phyloP scores from a whole-genome alignment of 441 rosid genomes.

The Pelargonium cotyledonis region DNA sequence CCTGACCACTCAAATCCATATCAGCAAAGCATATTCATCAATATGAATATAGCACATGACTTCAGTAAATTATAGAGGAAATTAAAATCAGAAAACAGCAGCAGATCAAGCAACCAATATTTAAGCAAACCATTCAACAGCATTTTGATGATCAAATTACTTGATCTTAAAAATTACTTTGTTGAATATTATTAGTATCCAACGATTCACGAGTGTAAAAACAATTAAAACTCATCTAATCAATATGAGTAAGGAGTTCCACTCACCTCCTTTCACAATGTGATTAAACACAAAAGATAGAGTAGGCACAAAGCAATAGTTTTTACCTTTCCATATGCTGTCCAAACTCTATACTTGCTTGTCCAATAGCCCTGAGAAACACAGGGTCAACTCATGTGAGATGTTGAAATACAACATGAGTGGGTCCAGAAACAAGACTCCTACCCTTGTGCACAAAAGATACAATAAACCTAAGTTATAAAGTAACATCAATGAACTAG shows the following conservation, averaged over 20 bases:
- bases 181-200: background rate
- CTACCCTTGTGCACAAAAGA: background rate
- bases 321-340: background rate
- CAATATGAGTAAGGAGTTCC: background rate
- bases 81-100: background rate
- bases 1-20: no score
- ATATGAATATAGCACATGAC: no score
- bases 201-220: background rate
- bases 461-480: background rate
- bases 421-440: background rate
- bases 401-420: background rate
- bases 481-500: background rate
- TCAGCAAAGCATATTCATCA: no score
- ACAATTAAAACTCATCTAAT: background rate
- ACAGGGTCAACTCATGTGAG: background rate
- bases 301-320: background rate
- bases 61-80: no score
- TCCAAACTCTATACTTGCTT: background rate
- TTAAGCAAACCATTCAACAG: background rate
- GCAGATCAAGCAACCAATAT: background rate
- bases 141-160: background rate
- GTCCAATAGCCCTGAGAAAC: background rate
- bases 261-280: background rate
- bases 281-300: background rate
- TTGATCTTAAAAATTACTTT: no score